phyloP scores from a whole-genome alignment of 768 basidiomycete species.

The Panaeolus cyanescens region DNA sequence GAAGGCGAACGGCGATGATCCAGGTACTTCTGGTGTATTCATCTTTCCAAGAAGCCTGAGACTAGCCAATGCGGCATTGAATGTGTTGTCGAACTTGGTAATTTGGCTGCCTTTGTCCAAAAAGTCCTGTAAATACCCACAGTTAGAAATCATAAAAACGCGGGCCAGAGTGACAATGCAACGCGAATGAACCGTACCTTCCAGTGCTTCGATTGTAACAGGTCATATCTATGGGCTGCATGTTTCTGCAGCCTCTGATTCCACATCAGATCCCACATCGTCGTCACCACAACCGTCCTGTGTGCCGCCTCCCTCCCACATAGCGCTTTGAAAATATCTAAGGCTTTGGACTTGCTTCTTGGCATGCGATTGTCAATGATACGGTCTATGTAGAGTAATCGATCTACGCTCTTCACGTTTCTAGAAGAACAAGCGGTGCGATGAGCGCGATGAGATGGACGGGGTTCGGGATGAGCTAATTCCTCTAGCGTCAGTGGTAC shows the following conservation, averaged over 20 bases:
- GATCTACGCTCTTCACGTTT: not conserved
- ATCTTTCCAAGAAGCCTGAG: not conserved
- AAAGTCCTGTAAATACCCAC: not conserved
- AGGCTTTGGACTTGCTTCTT: not conserved
- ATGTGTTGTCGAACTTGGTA: not conserved
- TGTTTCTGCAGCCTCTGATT: not conserved
- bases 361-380: not conserved
- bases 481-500: too few relatives aligned
- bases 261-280: not conserved
- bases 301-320: not conserved
- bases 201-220: not conserved
- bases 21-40: not conserved
- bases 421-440: not conserved
- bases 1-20: not conserved
- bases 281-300: not conserved
- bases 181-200: too few relatives aligned
- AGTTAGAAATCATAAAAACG: not conserved
- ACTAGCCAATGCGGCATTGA: not conserved
- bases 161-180: too few relatives aligned
- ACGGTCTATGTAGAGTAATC: not conserved
- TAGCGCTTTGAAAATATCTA: not conserved
- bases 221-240: not conserved
- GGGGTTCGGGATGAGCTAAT: too few relatives aligned
- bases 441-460: too few relatives aligned
- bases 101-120: not conserved